These are phyloP conservation scores for Mimosa bimucronata DNA, from an alignment of 306 rosid genomes.

Conservation along the genomic window DNA sequence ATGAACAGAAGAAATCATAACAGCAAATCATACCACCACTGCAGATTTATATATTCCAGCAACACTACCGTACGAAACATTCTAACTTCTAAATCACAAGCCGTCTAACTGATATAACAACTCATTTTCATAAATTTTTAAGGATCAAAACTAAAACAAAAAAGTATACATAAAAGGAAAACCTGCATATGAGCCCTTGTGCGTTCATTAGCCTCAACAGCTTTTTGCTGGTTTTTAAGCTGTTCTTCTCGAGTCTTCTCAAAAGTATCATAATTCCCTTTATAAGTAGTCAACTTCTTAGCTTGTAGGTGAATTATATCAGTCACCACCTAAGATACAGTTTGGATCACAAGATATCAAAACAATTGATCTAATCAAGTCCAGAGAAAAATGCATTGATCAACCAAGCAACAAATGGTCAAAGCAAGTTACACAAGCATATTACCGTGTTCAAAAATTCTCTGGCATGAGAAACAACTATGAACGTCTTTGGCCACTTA, in stretches of 20 bases:
- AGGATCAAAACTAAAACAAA: neutral
- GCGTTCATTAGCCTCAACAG: constrained; percentile 90
- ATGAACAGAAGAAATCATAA: constrained; percentile 9
- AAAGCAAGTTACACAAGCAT: constrained; percentile 21
- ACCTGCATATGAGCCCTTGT: constrained; percentile 98
- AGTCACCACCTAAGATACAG: constrained; percentile 76
- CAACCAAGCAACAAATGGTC: constrained; percentile 12
- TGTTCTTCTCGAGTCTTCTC: constrained; percentile 91
- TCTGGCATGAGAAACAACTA: constrained; percentile 98
- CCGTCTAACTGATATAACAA: neutral
- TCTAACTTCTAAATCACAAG: constrained; percentile 15
- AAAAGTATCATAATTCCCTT: constrained; percentile 89
- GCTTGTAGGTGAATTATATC: constrained; percentile 91
- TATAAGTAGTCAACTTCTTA: constrained; percentile 73
- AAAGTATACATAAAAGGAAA: neutral
- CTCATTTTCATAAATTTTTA: constrained; percentile 1
- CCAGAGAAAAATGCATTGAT: constrained; percentile 20
- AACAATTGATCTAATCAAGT: constrained; percentile 5
- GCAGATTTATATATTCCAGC: constrained; percentile 19
- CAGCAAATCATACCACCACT: constrained; percentile 5
- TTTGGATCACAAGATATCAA: constrained; percentile 30
- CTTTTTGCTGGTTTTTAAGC: constrained; percentile 88
- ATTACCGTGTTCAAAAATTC: constrained; percentile 96
- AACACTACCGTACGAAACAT: neutral
- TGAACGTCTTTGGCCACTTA: constrained; percentile 97